phyloP scores from a whole-genome alignment of 2,329 filamentous ascomycete genomes.

The Trichocomaceae sp. region DNA sequence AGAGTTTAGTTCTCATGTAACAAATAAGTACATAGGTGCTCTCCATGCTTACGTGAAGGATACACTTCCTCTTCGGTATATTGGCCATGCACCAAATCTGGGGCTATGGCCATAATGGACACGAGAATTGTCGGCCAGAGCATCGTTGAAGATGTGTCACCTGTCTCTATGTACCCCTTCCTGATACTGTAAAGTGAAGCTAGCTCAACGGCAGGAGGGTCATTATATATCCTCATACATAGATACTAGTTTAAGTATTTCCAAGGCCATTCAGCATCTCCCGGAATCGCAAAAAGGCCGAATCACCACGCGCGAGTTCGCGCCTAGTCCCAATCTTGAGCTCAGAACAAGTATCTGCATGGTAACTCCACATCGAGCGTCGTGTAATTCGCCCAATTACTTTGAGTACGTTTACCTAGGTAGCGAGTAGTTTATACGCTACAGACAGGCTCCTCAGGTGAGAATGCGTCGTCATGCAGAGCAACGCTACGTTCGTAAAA shows the following conservation, averaged over 20 bases:
- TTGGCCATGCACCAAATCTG: neutral
- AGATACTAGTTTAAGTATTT: too few relatives aligned
- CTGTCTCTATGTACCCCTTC: neutral
- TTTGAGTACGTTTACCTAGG: too few relatives aligned
- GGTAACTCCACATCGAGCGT: neutral
- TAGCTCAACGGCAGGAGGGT: too few relatives aligned
- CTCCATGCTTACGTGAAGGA: conserved; percentile 3
- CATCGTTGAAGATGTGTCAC: neutral
- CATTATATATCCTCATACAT: too few relatives aligned
- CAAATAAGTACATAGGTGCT: too few relatives aligned
- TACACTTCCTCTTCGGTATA: conserved; percentile 7
- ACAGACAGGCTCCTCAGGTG: too few relatives aligned
- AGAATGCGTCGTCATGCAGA: neutral
- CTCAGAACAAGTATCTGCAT: too few relatives aligned
- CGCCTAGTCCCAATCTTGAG: too few relatives aligned
- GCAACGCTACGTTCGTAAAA: neutral
- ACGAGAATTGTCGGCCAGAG: neutral
- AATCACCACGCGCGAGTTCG: too few relatives aligned
- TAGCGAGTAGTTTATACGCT: neutral
- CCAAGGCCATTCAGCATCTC: too few relatives aligned
- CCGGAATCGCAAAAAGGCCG: too few relatives aligned
- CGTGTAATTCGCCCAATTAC: neutral
- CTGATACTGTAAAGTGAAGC: neutral
- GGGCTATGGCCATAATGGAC: neutral
- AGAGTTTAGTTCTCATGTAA: neutral